Base-by-base conservation (phyloP, 805 yeast genomes). In the Kodamaea hsintzibuensis region DNA sequence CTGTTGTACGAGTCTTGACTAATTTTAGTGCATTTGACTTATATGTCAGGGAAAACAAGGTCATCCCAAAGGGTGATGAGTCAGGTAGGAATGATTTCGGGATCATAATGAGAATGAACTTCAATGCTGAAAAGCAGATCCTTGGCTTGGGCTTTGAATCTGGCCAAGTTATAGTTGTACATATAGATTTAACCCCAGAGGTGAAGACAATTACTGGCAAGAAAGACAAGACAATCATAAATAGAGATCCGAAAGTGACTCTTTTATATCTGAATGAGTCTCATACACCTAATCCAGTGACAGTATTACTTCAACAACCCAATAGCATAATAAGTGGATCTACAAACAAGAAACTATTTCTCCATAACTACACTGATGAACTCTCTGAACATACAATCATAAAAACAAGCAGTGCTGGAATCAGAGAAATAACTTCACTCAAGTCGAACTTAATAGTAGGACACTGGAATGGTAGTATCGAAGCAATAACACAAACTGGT, bases 91-190 rank as follows among this genome's bases (percentile, higher is more conserved):
- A 67, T 17, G 72, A 72, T 13, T 76, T 81, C 35, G 96, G 96
- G 1, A 86, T 88, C 42, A 79, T 87, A 12, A 88, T 90, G 91
- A 79, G 76, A 46, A 60, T 86, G 2, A 55, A 62, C 1, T 78
- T 82, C 67, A 60, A 78, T 0, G 61, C 60, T 9, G 59, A 62
- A 1, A 33, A 53, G 7, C 56, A 65, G 8, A 53, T 67, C 0
- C 62, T 83, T 14, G 67, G 68, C 14, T 72, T 86, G 5, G 96
- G 96, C 1, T 89, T 80, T 62, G 96, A 89, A 64, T 84, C 88
- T 14, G 96, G 96, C 0, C 84, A 82, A 59, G 50, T 76, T 7
- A 39, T 67, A 18, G 76, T 72, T 0, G 60, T 69, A 27, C 40
- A 56, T 5, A 53, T 73, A 3, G 67, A 62, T 27, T 57, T 47